Evolutionary conservation across 2,329 filamentous ascomycete genomes (phyloP), one percentile per base, ranked within the genome.

Genomic region (Xylariaceae sp.): DNA sequence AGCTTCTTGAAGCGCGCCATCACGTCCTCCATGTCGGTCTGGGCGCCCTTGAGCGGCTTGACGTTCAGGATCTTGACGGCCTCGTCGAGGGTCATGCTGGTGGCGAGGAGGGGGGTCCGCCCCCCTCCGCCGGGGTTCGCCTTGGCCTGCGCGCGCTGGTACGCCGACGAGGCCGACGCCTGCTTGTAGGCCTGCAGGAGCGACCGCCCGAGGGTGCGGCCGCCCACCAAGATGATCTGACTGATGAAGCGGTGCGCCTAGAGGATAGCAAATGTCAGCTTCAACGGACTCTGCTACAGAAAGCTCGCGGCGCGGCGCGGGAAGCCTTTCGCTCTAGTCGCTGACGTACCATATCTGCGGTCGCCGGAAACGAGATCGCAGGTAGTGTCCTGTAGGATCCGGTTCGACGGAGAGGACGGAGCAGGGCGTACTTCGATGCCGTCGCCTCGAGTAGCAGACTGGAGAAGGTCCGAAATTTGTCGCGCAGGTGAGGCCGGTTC

Each of bases 1-100:
- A 98, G 67, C 45, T 82, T 79, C 75, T 96, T 96, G 72, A 96
- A 98, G 34, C 88, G 75, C 49, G 83, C 78, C 63, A 83, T 80
- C 35, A 94, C 79, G 45, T 82, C 72, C 50, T 89, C 84, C 57
- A 89, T 67, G 56, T 89, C 83, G 39, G 81, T 72, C 56, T 87
- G 72, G 29, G 85, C 87, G 40, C 72, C 75, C 58, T 83, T 75
- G 2, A 90, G 89, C 23, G 89, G 86, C 59, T 90, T 86, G 49
- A 98, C 88, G 59, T 98, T 94, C 43, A 98, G 75, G 55, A 98
- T 95, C 64, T 88, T 86, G 75, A 88, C 96, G 34, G 92, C 92
- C 70, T 98, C 92, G 49, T 94, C 87, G 52, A 98, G 79, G 7
- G 88, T 92, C 62, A 96, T 82, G 56, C 88, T 85, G 5, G 77